These are phyloP conservation scores for Taphrina communis DNA, from an alignment of 1,139 yeast genomes.

Conservation along the genomic window DNA sequence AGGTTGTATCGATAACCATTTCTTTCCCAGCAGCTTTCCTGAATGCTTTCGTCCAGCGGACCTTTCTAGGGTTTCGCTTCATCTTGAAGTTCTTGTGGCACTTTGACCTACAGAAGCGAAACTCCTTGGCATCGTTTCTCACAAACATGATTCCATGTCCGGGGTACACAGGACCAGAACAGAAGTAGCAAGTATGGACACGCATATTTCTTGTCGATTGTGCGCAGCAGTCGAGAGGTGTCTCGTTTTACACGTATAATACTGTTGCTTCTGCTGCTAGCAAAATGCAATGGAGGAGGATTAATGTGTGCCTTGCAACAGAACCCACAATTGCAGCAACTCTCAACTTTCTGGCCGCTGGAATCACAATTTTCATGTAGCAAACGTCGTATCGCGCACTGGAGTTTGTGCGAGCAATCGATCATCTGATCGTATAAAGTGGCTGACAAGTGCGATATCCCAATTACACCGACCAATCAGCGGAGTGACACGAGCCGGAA, in stretches of 20 bases:
- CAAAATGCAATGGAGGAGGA: background rate
- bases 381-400: background rate
- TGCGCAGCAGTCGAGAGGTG: background rate
- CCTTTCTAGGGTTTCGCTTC: constrained; percentile 98
- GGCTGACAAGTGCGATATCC: too few relatives aligned
- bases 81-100: constrained; percentile 97
- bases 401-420: constrained; percentile 1
- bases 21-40: constrained; percentile 99
- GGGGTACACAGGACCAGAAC: constrained; percentile 96
- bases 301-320: constrained; percentile 1
- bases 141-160: constrained; percentile 98
- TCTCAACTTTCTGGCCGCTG: too few relatives aligned
- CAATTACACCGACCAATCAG: background rate
- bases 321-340: background rate
- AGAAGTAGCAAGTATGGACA: constrained; percentile 92
- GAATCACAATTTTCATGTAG: constrained; percentile 11
- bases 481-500: too few relatives aligned
- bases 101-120: constrained; percentile 95
- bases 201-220: constrained; percentile 64
- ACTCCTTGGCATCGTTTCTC: constrained; percentile 96
- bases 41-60: constrained; percentile 95
- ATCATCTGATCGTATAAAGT: constrained; percentile 5
- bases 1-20: constrained; percentile 93
- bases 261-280: too few relatives aligned
- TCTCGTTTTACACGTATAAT: background rate